Conservation (phyloP, 371 early-diverging fungal genomes). For the Mortierella sp. region DNA sequence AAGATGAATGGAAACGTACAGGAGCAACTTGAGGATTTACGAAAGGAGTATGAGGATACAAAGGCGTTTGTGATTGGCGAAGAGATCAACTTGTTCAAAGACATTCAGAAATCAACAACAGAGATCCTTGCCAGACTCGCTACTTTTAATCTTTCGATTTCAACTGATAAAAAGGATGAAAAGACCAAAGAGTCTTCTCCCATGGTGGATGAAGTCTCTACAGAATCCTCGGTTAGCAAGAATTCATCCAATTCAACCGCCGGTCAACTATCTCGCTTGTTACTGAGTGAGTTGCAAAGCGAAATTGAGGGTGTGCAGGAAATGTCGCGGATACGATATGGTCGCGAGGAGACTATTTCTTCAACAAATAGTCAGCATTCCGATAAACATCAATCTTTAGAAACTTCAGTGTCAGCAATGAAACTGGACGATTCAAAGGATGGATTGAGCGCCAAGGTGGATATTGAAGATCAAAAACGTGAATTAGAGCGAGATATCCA, state of each 20-base stretch:
- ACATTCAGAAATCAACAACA: constrained; percentile 19
- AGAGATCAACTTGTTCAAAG: constrained; percentile 24
- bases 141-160: neutral
- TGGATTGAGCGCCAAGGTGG: neutral
- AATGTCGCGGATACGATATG: constrained; percentile 29
- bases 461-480: constrained; percentile 9
- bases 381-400: neutral
- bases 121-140: constrained; percentile 19
- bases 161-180: neutral
- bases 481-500: constrained; percentile 40
- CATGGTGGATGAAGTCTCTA: neutral
- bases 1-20: constrained; percentile 10
- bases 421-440: neutral
- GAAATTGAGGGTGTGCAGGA: constrained; percentile 34
- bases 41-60: constrained; percentile 21
- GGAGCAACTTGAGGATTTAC: constrained; percentile 19
- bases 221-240: neutral
- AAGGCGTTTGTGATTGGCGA: constrained; percentile 17
- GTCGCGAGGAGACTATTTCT: constrained; percentile 25
- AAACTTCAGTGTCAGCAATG: neutral
- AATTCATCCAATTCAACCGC: neutral
- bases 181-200: neutral
- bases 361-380: neutral
- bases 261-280: constrained; percentile 12
- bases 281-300: constrained; percentile 20